Base-by-base conservation (phyloP, 345 rosid genomes). In the Salix viminalis region DNA sequence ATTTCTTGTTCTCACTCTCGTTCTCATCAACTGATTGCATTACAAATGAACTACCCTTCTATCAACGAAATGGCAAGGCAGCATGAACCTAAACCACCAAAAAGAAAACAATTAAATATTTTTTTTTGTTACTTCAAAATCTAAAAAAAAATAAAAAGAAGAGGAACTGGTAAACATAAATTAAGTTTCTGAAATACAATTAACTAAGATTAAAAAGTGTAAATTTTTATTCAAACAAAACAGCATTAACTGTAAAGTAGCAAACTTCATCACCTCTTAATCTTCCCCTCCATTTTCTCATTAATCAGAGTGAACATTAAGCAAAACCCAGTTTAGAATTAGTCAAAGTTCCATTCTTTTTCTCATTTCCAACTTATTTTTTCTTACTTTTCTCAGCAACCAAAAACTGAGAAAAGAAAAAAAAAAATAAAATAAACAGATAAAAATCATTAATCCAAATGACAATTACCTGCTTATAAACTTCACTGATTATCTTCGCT, bases 1-100 rank as follows among this genome's bases (percentile, higher is more conserved):
- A 83, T 74, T 69, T 86, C 88, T 79, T 86, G 81, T 73, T 81
- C 83, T 78, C 82, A 23, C 67, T 81, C 81, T 79, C 79, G 28
- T 75, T 80, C 75, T 74, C 84, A 67, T 84, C 87, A 76, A 77
- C 84, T 10, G 85, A 85, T 86, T 87, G 91, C 96, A 91, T 91
- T 77, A 87, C 88, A 88, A 74, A 71, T 64, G 50, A 80, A 78
- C 78, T 69, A 73, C 10, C 69, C 68, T 16, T 10, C 30, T 62
- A 28, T 58, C 71, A 66, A 54, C 75, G 56, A 48, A 83, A 62
- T 58, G 44, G 44, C 67, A 71, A 60, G 68, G 69, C 50, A 42
- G 6, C 58, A 80, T 58, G 61, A 80, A 77, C 80, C 71, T 72
- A 80, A 41, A 13, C 50, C 58, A 73, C 60, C 56, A 24, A 65